phyloP scores from a whole-genome alignment of 2,329 filamentous ascomycete species.

The Epichloe sylvatica region DNA sequence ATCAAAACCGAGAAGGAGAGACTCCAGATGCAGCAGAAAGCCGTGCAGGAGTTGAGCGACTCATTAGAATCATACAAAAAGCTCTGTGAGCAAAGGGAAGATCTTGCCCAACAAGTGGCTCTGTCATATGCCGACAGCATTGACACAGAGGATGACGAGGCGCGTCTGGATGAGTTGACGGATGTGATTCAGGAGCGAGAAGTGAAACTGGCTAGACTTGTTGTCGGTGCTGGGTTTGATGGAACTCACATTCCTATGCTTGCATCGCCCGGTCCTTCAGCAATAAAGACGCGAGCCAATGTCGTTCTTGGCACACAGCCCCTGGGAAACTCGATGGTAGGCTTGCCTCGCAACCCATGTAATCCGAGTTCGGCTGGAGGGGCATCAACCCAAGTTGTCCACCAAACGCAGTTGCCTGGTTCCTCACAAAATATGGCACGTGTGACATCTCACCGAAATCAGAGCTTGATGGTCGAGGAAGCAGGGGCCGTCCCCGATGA shows the following conservation, averaged over 20 bases:
- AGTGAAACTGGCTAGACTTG: conserved; percentile 23
- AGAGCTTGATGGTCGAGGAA: conserved; percentile 13
- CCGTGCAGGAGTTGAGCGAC: conserved; percentile 26
- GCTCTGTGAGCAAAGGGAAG: conserved; percentile 30
- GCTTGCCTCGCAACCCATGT: conserved; percentile 20
- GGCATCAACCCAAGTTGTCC: conserved; percentile 32
- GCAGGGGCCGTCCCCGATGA: conserved; percentile 9
- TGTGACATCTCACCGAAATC: conserved; percentile 6
- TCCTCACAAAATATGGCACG: conserved; percentile 11
- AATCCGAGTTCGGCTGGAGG: conserved; percentile 19
- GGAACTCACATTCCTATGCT: conserved; percentile 24
- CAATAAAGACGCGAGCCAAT: conserved; percentile 8
- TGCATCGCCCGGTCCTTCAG: conserved; percentile 5
- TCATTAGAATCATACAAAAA: conserved; percentile 29
- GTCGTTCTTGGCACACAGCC: conserved; percentile 34
- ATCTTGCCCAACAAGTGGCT: conserved; percentile 31
- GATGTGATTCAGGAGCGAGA: conserved; percentile 31
- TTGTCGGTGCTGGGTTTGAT: conserved; percentile 33
- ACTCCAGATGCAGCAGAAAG: conserved; percentile 31
- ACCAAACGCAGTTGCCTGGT: conserved; percentile 34
- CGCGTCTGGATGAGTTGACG: conserved; percentile 33
- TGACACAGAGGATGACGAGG: conserved; percentile 39
- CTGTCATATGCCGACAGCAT: conserved; percentile 36
- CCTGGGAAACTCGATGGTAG: conserved; percentile 14
- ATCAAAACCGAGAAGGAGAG: conserved; percentile 37